These are phyloP conservation scores for Ceratocystis colombiana DNA, from an alignment of 2,329 filamentous ascomycete species.

Conservation along the genomic window DNA sequence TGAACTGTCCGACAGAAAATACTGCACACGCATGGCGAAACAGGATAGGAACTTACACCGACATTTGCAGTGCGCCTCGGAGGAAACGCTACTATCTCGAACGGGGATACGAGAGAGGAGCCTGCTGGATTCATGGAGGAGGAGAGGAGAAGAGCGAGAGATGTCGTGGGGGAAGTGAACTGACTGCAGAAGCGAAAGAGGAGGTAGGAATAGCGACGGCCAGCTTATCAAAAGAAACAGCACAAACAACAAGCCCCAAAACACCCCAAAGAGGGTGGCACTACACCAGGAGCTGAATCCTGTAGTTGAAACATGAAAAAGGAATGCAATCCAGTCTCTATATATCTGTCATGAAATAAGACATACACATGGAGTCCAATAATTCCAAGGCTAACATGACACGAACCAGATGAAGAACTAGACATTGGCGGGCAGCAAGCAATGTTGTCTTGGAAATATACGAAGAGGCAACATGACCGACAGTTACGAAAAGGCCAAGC, in stretches of 20 bases:
- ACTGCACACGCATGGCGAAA: no score
- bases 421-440: not conserved
- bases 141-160: not conserved
- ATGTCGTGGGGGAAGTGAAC: not conserved
- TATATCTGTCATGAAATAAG: conserved; percentile 2
- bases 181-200: not conserved
- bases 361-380: not conserved
- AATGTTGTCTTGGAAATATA: not conserved
- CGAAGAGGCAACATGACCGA: not conserved
- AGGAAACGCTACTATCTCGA: no score
- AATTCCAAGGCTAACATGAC: not conserved
- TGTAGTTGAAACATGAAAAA: no score
- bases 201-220: not conserved
- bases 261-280: not conserved
- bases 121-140: not conserved
- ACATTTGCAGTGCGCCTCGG: no score
- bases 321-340: not conserved
- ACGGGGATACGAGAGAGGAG: no score
- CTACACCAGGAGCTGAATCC: no score
- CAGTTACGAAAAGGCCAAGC: not conserved
- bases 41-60: no score
- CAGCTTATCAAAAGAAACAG: not conserved
- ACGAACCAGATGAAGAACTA: not conserved
- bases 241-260: not conserved
- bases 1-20: no score